Conservation (phyloP, 176 grass and related monocot genomes). For the Cenchrus americanus region DNA sequence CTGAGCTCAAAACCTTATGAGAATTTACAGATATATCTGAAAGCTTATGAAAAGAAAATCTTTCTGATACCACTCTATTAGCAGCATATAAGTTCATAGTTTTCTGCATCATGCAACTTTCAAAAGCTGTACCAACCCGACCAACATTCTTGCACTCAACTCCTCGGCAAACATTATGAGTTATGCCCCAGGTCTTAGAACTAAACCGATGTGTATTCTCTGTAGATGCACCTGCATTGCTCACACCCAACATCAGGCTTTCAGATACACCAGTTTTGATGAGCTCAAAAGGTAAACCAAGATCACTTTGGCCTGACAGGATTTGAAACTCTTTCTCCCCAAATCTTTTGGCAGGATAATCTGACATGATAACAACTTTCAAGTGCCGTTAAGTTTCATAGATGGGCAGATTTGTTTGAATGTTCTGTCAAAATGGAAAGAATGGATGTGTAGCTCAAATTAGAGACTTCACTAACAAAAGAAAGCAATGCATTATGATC, state of each 20-base stretch:
- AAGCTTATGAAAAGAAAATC: conserved; percentile 55
- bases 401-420: background rate
- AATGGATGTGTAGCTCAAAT: conserved; percentile 2
- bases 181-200: conserved; percentile 41
- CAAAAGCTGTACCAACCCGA: conserved; percentile 41
- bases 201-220: conserved; percentile 47
- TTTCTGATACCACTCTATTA: conserved; percentile 52
- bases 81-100: conserved; percentile 51
- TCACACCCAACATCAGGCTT: conserved; percentile 56
- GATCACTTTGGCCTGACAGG: conserved; percentile 49
- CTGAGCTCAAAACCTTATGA: conserved; percentile 39
- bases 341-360: conserved; percentile 45
- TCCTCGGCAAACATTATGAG: conserved; percentile 51
- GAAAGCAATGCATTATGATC: background rate
- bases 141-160: conserved; percentile 44
- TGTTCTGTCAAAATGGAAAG: conserved; percentile 16
- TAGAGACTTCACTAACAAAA: background rate
- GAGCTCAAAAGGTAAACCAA: conserved; percentile 46
- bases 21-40: conserved; percentile 46
- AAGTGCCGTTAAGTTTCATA: conserved; percentile 11
- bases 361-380: conserved; percentile 51
- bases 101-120: conserved; percentile 57
- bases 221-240: conserved; percentile 38
- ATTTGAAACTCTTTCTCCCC: conserved; percentile 41
- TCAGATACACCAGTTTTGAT: conserved; percentile 48